phyloP scores from a whole-genome alignment of 306 rosid genomes.

The Castanopsis chinensis region DNA sequence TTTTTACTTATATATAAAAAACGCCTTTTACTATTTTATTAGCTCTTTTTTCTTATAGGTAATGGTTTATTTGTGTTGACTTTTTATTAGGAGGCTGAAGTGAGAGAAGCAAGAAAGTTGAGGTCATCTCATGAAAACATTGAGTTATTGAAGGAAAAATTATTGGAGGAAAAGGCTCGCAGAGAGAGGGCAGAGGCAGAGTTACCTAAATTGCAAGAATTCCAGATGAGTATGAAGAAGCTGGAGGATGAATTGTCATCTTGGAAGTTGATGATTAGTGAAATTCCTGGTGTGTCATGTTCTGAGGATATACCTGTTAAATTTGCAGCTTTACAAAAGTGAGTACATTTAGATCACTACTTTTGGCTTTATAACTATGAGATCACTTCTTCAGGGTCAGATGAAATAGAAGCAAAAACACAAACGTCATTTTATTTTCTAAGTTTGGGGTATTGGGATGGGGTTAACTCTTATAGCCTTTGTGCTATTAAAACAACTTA shows the following conservation, averaged over 20 bases:
- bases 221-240: conserved; percentile 55
- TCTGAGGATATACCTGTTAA: conserved; percentile 74
- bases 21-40: neutral
- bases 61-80: conserved; percentile 29
- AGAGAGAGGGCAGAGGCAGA: conserved; percentile 77
- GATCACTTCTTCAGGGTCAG: conserved; percentile 5
- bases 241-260: conserved; percentile 83
- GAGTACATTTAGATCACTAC: conserved; percentile 22
- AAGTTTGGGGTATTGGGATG: neutral
- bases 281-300: conserved; percentile 75
- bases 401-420: neutral
- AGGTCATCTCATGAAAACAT: conserved; percentile 68
- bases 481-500: neutral
- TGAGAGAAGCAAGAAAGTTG: conserved; percentile 86
- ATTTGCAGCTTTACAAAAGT: conserved; percentile 82
- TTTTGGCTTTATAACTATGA: conserved; percentile 6
- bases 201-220: conserved; percentile 68
- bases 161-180: conserved; percentile 69
- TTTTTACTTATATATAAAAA: too few species aligned
- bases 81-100: conserved; percentile 78
- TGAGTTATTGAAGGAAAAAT: conserved; percentile 77
- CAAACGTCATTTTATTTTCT: neutral
- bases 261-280: conserved; percentile 53
- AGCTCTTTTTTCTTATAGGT: conserved; percentile 4
- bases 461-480: neutral